These are phyloP conservation scores for Lachnellula subtilissima DNA, from an alignment of 2,329 filamentous ascomycete genomes.

Conservation along the genomic window DNA sequence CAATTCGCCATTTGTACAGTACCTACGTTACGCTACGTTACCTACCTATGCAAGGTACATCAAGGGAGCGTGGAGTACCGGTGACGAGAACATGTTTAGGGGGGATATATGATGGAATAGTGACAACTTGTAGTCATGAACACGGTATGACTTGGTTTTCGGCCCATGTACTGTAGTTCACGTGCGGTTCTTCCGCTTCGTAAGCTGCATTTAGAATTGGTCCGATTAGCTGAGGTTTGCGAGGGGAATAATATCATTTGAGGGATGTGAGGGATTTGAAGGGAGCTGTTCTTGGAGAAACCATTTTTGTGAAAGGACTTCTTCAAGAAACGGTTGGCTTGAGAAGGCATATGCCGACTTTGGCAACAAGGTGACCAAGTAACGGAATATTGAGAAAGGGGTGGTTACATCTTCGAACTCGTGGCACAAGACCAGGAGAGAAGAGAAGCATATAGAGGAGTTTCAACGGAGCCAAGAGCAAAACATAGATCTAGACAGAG, in stretches of 20 bases:
- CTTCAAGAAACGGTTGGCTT: no score
- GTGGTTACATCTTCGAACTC: no score
- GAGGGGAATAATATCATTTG: background rate
- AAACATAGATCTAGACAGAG: background rate
- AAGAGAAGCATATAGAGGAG: no score
- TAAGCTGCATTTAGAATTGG: background rate
- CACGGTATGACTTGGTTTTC: background rate
- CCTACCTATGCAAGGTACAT: background rate
- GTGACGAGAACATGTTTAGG: background rate
- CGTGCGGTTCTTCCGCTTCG: background rate
- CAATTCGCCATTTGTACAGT: background rate
- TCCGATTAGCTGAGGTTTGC: background rate
- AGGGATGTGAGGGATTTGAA: background rate
- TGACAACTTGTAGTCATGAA: background rate
- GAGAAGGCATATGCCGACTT: no score
- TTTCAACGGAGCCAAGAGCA: no score
- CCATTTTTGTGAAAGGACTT: background rate
- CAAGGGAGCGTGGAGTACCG: background rate
- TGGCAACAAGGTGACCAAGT: no score
- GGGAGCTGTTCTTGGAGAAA: background rate
- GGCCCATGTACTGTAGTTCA: background rate
- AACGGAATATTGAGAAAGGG: no score
- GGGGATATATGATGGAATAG: background rate
- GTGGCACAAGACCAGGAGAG: no score
- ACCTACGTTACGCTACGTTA: no score